Evolutionary conservation across 2,329 filamentous ascomycete species (phyloP).

Genomic region (Penicillium sp.): DNA sequence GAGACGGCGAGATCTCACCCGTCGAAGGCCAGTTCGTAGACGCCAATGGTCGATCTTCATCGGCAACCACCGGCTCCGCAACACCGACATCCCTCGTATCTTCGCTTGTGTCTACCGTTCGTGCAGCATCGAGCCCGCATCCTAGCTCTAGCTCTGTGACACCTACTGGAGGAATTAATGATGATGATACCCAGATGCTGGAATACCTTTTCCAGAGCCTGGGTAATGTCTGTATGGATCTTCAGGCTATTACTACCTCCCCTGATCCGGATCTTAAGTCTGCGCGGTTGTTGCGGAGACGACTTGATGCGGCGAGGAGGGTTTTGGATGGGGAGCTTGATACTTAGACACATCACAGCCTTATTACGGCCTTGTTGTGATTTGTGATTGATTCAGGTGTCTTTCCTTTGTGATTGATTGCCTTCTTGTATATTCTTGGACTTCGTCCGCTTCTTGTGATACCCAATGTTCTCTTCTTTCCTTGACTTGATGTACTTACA

Average conservation of each 20-base stretch:
- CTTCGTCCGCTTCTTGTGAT: slow-evolving; percentile 20
- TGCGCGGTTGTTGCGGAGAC: slow-evolving; percentile 68
- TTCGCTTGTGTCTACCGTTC: slow-evolving; percentile 45
- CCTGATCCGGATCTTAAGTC: slow-evolving; percentile 59
- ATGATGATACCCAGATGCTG: slow-evolving; percentile 61
- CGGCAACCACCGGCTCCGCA: slow-evolving; percentile 31
- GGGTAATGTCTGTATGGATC: slow-evolving; percentile 53
- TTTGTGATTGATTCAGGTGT: slow-evolving; percentile 3
- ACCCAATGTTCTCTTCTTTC: slow-evolving; percentile 21
- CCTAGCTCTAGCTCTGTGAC: slow-evolving; percentile 27
- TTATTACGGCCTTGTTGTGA: slow-evolving; percentile 7
- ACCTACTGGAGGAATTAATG: slow-evolving; percentile 43
- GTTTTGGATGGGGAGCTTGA: slow-evolving; percentile 72
- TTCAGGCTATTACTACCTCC: slow-evolving; percentile 54
- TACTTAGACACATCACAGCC: no score
- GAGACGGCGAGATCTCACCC: slow-evolving; percentile 2
- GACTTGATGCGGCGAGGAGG: slow-evolving; percentile 74
- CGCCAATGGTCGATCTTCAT: slow-evolving; percentile 34
- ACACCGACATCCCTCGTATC: slow-evolving; percentile 38
- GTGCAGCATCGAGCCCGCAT: slow-evolving; percentile 38
- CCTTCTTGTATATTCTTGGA: slow-evolving; percentile 10
- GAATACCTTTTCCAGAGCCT: slow-evolving; percentile 58
- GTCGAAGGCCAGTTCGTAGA: slow-evolving; percentile 13
- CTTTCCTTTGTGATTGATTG: slow-evolving; percentile 4
- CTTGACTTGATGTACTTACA: background rate